phyloP scores from a whole-genome alignment of 495 filamentous ascomycete genomes.

The Chaetomidium leptoderma region DNA sequence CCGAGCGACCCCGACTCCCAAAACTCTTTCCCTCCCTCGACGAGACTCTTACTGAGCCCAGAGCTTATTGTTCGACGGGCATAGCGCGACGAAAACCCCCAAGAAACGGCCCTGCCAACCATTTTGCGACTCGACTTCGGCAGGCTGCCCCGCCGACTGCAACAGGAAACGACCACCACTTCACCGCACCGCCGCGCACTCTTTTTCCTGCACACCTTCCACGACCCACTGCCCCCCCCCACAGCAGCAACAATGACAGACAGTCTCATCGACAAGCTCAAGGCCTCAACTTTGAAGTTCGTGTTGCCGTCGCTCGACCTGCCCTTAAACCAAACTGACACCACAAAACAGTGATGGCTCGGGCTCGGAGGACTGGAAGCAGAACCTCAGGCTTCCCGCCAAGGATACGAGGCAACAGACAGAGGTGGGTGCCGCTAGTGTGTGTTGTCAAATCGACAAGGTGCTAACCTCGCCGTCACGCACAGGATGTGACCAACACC shows the following conservation, averaged over 20 bases:
- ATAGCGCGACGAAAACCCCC: background rate
- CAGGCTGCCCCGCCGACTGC: background rate
- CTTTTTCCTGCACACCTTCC: background rate
- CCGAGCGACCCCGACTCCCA: background rate
- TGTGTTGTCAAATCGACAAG: background rate
- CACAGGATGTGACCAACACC: slow-evolving; percentile 90
- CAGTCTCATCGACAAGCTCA: slow-evolving; percentile 62
- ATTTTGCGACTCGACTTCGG: background rate
- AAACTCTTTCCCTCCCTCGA: background rate
- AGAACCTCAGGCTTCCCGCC: slow-evolving; percentile 67
- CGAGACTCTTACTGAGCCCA: background rate
- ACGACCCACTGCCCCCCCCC: background rate
- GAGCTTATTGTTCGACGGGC: background rate
- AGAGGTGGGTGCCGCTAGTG: slow-evolving; percentile 58
- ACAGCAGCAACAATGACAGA: slow-evolving; percentile 39
- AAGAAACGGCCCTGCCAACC: background rate
- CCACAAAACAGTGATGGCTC: slow-evolving; percentile 45
- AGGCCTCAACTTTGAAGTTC: slow-evolving; percentile 67
- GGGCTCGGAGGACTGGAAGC: slow-evolving; percentile 69
- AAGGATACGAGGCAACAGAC: slow-evolving; percentile 90
- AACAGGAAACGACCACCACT: background rate
- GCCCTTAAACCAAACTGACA: slow-evolving; percentile 23
- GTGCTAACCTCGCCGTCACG: slow-evolving; percentile 6
- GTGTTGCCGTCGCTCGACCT: slow-evolving; percentile 28
- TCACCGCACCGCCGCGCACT: background rate